These are phyloP conservation scores for Thelephora terrestris DNA, from an alignment of 1,284 basidiomycete species.

Conservation along the genomic window DNA sequence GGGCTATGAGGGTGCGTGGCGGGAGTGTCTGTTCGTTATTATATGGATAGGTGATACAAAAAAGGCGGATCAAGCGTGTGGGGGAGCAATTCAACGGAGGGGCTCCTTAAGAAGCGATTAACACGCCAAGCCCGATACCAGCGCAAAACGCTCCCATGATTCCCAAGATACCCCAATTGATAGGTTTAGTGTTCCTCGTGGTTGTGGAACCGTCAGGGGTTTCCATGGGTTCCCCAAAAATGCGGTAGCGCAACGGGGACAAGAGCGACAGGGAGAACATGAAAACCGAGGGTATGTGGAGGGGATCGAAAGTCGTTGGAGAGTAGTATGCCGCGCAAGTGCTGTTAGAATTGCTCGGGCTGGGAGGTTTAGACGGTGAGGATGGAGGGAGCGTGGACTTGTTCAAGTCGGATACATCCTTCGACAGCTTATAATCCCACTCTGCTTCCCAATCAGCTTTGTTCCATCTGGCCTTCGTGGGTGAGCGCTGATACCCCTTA, in stretches of 20 bases:
- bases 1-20: no score
- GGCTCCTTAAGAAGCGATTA: background rate
- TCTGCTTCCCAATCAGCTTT: slow-evolving; percentile 54
- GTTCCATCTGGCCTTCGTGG: slow-evolving; percentile 31
- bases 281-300: slow-evolving; percentile 38
- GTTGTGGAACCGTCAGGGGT: background rate
- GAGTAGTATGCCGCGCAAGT: slow-evolving; percentile 9
- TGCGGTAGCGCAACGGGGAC: slow-evolving; percentile 20
- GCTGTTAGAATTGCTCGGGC: slow-evolving; percentile 8
- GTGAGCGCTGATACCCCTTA: slow-evolving; percentile 1
- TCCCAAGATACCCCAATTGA: slow-evolving; percentile 9
- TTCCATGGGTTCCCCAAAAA: slow-evolving; percentile 5
- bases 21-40: no score
- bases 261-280: slow-evolving; percentile 38
- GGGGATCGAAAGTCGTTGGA: slow-evolving; percentile 29
- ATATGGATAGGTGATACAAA: no score
- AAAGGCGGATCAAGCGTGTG: background rate
- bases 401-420: slow-evolving; percentile 40
- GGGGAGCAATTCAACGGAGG: background rate
- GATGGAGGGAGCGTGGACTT: slow-evolving; percentile 8
- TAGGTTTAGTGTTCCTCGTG: background rate
- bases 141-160: slow-evolving; percentile 25
- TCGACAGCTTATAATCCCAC: slow-evolving; percentile 47
- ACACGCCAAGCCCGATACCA: slow-evolving; percentile 25
- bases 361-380: slow-evolving; percentile 1